phyloP scores from a whole-genome alignment of 75 land plant species.

The Picea glauca region DNA sequence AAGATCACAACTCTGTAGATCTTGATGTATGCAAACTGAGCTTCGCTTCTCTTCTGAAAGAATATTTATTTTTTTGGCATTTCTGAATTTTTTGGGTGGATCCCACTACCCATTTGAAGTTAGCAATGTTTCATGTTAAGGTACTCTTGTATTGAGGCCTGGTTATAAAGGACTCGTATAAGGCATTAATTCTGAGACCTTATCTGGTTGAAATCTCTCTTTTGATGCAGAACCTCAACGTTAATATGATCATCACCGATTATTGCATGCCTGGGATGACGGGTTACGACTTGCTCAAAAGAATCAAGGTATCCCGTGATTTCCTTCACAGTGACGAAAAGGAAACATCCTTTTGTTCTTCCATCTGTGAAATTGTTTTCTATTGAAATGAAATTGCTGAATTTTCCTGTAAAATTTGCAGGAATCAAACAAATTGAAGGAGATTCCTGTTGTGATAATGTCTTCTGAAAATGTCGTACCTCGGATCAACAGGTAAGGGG shows the following conservation, averaged over 20 bases:
- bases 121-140: too few species aligned
- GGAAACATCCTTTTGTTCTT: too few species aligned
- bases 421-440: conserved; percentile 50
- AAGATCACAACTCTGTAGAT: not conserved
- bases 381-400: too few species aligned
- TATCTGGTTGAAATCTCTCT: too few species aligned
- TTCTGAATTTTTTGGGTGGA: too few species aligned
- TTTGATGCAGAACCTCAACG: conserved; percentile 17
- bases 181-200: too few species aligned
- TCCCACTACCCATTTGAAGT: too few species aligned
- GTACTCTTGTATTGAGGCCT: too few species aligned
- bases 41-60: too few species aligned
- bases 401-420: conserved; percentile 13
- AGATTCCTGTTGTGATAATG: conserved; percentile 81
- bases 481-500: conserved; percentile 51
- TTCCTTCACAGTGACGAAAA: not conserved
- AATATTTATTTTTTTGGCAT: too few species aligned
- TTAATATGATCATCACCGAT: conserved; percentile 50
- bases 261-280: conserved; percentile 63
- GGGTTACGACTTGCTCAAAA: conserved; percentile 55
- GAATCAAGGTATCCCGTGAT: conserved; percentile 34
- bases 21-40: not conserved
- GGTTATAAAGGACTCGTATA: too few species aligned
- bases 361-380: too few species aligned
- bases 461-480: conserved; percentile 70